phyloP scores from a whole-genome alignment of 495 filamentous ascomycete species.

The Oleoguttula mirabilis region DNA sequence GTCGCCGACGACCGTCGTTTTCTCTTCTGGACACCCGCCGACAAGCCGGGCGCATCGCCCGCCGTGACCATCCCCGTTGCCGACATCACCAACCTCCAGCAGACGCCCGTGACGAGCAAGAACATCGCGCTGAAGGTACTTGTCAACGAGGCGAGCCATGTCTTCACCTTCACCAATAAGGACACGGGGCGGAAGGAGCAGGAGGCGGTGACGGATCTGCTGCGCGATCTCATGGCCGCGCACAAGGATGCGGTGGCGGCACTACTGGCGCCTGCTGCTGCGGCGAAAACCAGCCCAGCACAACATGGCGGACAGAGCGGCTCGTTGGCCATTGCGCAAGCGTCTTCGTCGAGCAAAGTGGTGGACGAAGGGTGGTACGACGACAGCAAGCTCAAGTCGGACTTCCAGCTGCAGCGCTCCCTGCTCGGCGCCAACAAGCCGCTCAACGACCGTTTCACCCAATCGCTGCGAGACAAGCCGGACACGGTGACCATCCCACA shows the following conservation, averaged over 20 bases:
- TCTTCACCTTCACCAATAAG: conserved; percentile 76
- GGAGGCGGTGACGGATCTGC: conserved; percentile 64
- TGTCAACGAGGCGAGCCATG: conserved; percentile 57
- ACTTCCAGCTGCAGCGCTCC: conserved; percentile 72
- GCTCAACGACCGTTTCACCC: conserved; percentile 68
- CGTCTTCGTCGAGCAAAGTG: conserved; percentile 33
- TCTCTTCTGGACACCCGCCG: conserved; percentile 67
- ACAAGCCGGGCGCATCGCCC: conserved; percentile 41
- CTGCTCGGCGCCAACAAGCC: conserved; percentile 62
- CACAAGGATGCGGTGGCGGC: conserved; percentile 42
- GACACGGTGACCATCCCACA: conserved; percentile 62
- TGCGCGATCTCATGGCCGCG: conserved; percentile 63
- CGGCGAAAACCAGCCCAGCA: conserved; percentile 24
- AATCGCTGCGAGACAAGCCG: conserved; percentile 64
- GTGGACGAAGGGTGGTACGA: conserved; percentile 54
- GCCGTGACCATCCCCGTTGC: conserved; percentile 56
- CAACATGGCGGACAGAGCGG: conserved; percentile 37
- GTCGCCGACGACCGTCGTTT: conserved; percentile 55
- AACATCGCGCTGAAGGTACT: conserved; percentile 91
- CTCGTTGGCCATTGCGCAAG: conserved; percentile 49
- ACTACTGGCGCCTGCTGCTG: conserved; percentile 21
- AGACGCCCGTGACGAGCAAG: conserved; percentile 65
- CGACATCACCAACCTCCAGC: conserved; percentile 82
- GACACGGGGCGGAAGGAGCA: conserved; percentile 68
- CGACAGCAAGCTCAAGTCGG: conserved; percentile 56